Evolutionary conservation across 192 early-diverging fungal genomes (phyloP).

Genomic region (Helicostylum pulchrum): DNA sequence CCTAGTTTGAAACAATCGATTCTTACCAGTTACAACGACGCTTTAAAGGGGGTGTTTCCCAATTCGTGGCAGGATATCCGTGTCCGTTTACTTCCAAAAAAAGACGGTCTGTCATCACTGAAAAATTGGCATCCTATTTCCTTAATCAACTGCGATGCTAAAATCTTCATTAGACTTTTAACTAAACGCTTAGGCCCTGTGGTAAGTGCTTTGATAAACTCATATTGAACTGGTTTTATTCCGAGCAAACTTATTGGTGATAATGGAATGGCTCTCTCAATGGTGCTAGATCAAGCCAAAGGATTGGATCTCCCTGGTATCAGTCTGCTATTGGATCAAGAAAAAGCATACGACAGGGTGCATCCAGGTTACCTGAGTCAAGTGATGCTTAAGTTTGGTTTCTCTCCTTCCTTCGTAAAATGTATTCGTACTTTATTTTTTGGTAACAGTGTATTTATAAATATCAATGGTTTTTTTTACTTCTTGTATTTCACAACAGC

Average conservation of each 20-base stretch:
- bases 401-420: not conserved
- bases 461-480: no score
- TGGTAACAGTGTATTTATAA: not conserved
- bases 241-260: slow-evolving; percentile 12
- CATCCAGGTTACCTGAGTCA: not conserved
- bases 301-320: not conserved
- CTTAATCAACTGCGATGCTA: slow-evolving; percentile 17
- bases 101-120: slow-evolving; percentile 1
- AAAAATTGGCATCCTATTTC: slow-evolving; percentile 18
- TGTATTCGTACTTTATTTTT: not conserved
- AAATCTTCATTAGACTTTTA: slow-evolving; percentile 14
- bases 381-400: slow-evolving; percentile 1
- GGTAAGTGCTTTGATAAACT: slow-evolving; percentile 5
- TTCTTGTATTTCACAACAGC: not conserved
- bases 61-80: no score
- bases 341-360: slow-evolving; percentile 30
- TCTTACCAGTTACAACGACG: no score
- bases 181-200: not conserved
- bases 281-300: not conserved
- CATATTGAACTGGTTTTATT: slow-evolving; percentile 25
- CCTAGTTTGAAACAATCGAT: no score
- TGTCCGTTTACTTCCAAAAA: no score
- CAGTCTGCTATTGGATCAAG: slow-evolving; percentile 24
- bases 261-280: not conserved
- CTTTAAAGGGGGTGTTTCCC: no score